A percentile compares a stretch with the other conserved stretches of the same genome.
These are phyloP conservation scores for Beauveria scarabaeidicola DNA, from an alignment of 2,329 filamentous ascomycete species.

Conservation along the genomic window DNA sequence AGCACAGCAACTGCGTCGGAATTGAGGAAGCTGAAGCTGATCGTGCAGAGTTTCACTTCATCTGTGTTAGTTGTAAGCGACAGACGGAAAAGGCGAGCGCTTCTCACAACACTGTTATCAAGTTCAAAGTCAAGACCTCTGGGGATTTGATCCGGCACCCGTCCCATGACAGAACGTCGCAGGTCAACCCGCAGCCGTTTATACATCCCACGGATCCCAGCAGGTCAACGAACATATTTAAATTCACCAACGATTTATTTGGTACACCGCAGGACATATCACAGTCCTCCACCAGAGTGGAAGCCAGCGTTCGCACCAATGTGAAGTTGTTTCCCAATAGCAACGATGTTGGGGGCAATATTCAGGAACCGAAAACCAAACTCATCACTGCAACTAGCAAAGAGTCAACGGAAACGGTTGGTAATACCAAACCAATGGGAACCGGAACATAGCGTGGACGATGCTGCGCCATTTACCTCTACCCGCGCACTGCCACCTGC, in stretches of 20 bases:
- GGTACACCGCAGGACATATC: background rate
- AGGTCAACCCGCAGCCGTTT: background rate
- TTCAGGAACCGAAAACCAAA: too few relatives aligned
- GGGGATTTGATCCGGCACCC: background rate
- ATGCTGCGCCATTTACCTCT: background rate
- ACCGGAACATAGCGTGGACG: background rate
- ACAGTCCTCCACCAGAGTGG: background rate
- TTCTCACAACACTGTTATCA: slow-evolving; percentile 39
- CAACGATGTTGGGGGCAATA: background rate
- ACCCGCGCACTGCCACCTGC: background rate
- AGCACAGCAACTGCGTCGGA: slow-evolving; percentile 86
- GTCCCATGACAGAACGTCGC: background rate
- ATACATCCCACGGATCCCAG: background rate
- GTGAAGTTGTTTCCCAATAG: too few relatives aligned
- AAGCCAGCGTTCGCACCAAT: background rate
- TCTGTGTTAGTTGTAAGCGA: slow-evolving; percentile 70
- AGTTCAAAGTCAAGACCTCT: slow-evolving; percentile 39
- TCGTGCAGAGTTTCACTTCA: slow-evolving; percentile 75
- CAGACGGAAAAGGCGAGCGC: slow-evolving; percentile 58
- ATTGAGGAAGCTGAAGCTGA: slow-evolving; percentile 75
- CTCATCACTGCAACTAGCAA: background rate
- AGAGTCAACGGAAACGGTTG: background rate
- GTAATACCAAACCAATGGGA: background rate
- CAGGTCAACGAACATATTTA: background rate
- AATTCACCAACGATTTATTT: background rate